phyloP scores from a whole-genome alignment of 164 flowering plant genomes.

The Vitis rupestris region DNA sequence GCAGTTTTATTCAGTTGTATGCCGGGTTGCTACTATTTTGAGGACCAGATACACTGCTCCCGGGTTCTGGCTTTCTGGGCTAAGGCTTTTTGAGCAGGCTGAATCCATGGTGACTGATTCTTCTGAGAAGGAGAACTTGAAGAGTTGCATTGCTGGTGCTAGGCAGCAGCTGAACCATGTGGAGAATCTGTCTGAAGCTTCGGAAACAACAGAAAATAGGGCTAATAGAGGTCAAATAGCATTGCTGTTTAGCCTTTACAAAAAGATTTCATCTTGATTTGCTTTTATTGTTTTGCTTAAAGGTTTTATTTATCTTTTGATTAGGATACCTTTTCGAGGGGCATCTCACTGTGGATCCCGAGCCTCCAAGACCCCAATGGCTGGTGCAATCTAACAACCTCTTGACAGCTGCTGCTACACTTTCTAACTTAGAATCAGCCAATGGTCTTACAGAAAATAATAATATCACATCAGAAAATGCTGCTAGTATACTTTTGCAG shows the following conservation, averaged over 20 bases:
- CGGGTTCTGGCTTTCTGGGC: slow-evolving; percentile 75
- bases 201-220: slow-evolving; percentile 19
- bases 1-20: slow-evolving; percentile 59
- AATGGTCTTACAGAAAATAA: slow-evolving; percentile 19
- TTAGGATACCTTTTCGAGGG: slow-evolving; percentile 90
- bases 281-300: not conserved
- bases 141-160: slow-evolving; percentile 57
- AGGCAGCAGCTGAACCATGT: slow-evolving; percentile 50
- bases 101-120: slow-evolving; percentile 40
- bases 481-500: slow-evolving; percentile 30
- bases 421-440: slow-evolving; percentile 48
- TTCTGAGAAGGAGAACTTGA: slow-evolving; percentile 63
- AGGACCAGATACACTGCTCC: slow-evolving; percentile 72
- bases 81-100: slow-evolving; percentile 62
- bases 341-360: slow-evolving; percentile 90
- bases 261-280: not conserved
- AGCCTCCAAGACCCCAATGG: slow-evolving; percentile 90
- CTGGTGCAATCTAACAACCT: slow-evolving; percentile 63
- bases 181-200: slow-evolving; percentile 35
- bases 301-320: not conserved
- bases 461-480: slow-evolving; percentile 20
- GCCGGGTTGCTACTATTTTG: slow-evolving; percentile 74
- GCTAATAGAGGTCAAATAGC: slow-evolving; percentile 30
- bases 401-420: slow-evolving; percentile 37
- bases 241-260: not conserved